phyloP scores from a whole-genome alignment of 108 stramenopile genomes.

The Fragilaria crotonensis region DNA sequence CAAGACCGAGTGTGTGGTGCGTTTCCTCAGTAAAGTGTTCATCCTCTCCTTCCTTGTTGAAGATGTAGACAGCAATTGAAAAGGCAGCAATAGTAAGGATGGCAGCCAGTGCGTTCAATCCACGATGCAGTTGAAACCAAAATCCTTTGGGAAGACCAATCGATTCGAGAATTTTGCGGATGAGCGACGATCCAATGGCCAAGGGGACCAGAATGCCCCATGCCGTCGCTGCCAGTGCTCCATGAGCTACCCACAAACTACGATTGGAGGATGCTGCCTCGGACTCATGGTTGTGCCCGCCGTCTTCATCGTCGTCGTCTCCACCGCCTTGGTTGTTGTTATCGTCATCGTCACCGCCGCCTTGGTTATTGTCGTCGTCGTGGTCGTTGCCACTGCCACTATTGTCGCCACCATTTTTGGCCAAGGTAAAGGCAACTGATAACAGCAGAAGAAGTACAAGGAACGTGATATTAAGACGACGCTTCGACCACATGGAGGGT shows the following conservation, averaged over 20 bases:
- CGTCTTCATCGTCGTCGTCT: too few relatives aligned
- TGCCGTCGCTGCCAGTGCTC: not conserved
- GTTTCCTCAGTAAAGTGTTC: conserved; percentile 11
- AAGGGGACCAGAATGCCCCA: conserved; percentile 20
- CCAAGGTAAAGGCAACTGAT: too few relatives aligned
- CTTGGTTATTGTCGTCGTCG: too few relatives aligned
- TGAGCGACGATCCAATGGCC: conserved; percentile 10
- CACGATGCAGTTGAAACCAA: conserved; percentile 29
- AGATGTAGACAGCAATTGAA: conserved; percentile 20
- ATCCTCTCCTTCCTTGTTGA: conserved; percentile 7
- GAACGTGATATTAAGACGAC: too few relatives aligned
- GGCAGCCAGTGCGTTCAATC: conserved; percentile 14
- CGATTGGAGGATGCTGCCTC: not conserved
- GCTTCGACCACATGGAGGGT: too few relatives aligned
- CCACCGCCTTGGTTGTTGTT: too few relatives aligned
- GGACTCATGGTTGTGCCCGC: too few relatives aligned
- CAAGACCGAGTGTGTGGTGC: conserved; percentile 31
- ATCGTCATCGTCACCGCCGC: too few relatives aligned
- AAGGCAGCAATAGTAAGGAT: conserved; percentile 19
- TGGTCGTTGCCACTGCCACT: too few relatives aligned
- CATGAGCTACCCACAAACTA: conserved; percentile 2
- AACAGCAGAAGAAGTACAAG: too few relatives aligned
- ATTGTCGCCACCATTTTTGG: too few relatives aligned
- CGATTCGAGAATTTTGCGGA: conserved; percentile 2
- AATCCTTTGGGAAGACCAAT: not conserved